Evolutionary conservation across 2,329 filamentous ascomycete species (phyloP), one percentile per base, ranked within the genome.

Genomic region (Trichophyton simii): DNA sequence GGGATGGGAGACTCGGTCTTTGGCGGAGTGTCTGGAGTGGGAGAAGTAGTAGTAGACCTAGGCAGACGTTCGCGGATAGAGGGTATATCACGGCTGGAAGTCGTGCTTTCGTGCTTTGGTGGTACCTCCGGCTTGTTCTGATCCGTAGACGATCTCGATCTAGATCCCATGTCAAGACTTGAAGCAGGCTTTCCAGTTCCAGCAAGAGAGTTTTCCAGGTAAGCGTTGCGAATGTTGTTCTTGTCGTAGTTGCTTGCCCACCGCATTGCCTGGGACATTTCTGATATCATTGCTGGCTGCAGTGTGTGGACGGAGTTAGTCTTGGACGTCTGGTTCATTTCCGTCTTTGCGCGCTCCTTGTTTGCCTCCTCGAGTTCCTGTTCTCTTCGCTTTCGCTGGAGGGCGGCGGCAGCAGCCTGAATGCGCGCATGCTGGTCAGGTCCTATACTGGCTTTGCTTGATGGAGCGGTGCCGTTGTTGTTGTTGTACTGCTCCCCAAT

Each of bases 201-300:
- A 48, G 87, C 85, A 66, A 80, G 83, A 57, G 77, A 78, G 70
- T 95, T 86, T 54, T 84, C 83, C 59, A 97, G 80, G 73, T 97
- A 97, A n/a, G 89, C 85, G 65, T 89, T 85, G 60, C 91, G 86
- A 64, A 95, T 87, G 6, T 87, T 80, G 68, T 94, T 86, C 75
- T 94, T 95, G 75, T 97, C 94, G 71, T 96, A 97, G 68, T 91
- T 91, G 73, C 82, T 92, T 36, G 92, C 90, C 94, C 94, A 99
- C 73, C 96, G 95, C 86, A 99, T 87, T 0, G 94, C 94, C 25
- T 91, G 88, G 7, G 88, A 94, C 18, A 91, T 92, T 72, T 96
- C 94, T 60, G 81, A 90, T 69, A 91, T 80, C 64, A 97, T 87
- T 60, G 85, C 82, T 1, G 91, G 88, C 71, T 96, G 91, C 55